These are phyloP conservation scores for Yamadazyma friedrichii DNA, from an alignment of 1,139 yeast species.

Conservation along the genomic window DNA sequence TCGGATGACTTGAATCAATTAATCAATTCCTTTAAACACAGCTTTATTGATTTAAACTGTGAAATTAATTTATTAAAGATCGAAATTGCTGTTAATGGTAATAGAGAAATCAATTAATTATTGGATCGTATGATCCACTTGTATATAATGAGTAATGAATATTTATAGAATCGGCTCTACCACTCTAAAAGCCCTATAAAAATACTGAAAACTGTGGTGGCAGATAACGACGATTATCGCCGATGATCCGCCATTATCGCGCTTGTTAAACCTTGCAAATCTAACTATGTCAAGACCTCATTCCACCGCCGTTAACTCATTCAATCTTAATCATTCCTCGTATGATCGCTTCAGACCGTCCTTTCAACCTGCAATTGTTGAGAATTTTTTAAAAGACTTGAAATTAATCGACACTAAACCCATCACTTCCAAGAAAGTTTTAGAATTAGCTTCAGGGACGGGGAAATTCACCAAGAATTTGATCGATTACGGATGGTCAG, in stretches of 20 bases:
- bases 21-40: constrained; percentile 18
- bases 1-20: constrained; percentile 17
- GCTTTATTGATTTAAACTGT: constrained; percentile 19
- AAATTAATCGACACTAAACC: constrained; percentile 22
- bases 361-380: constrained; percentile 47
- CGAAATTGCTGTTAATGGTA: neutral
- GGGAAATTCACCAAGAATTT: constrained; percentile 61
- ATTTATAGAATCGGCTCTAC: constrained; percentile 1
- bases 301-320: constrained; percentile 42
- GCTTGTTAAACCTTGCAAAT: neutral
- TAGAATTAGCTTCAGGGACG: constrained; percentile 66
- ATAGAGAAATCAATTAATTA: neutral
- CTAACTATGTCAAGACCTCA: constrained; percentile 20
- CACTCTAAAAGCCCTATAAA: too few species aligned
- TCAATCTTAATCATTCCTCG: constrained; percentile 50
- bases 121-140: neutral
- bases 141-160: constrained; percentile 14
- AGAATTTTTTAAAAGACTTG: constrained; percentile 41
- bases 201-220: too few species aligned
- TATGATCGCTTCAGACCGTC: constrained; percentile 61
- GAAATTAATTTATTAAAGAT: constrained; percentile 18
- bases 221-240: too few species aligned
- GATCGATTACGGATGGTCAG: constrained; percentile 38
- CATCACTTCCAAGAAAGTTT: constrained; percentile 27
- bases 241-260: too few species aligned